Base-by-base conservation (phyloP, 176 grass and related monocot genomes). In the Bothriochloa decipiens region DNA sequence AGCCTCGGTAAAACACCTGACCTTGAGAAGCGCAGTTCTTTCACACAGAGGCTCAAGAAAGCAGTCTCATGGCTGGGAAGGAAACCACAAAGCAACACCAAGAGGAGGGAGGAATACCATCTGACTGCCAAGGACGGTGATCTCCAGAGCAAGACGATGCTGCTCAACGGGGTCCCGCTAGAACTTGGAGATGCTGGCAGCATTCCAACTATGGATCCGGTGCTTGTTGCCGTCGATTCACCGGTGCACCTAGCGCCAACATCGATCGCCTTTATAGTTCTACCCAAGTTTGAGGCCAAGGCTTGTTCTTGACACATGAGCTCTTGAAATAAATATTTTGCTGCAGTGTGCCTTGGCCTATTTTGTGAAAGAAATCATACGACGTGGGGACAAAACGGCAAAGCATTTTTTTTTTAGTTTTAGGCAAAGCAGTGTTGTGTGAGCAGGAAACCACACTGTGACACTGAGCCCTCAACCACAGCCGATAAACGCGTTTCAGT, bases 231-330 rank as follows among this genome's bases (percentile, higher is more conserved):
- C 1, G 88, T 84, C 2, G 46, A 86, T 65, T 94, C 86, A 0
- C 88, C 72, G 0, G 82, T 99, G 22, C 68, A 78, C 58, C 70
- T 99, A 0, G 82, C 86, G 36, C 91, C 97, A 15, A 84, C 92
- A 57, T 99, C 97, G 0, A 89, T 99, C 75, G 88, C 84, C 22
- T 99, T 99, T 32, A 76, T 94, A 47, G 91, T 88, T 35, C 88
- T 99, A n/a, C 97, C 97, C 4, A 88, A 88, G 65, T 99, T 99
- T 12, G 93, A 99, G 82, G 93, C 88, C 3, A 91, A 87, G 80
- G 86, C 91, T 72, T 99, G 97, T 71, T 80, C 90, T 71, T 89
- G 46, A 79, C 26, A 65, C 26, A 28, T 65, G 18, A 57, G 53
- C 14, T 8, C 1, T 41, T 45, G n/a, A 50, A 32, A 74, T 52